These are phyloP conservation scores for Rhodotorula sphaerocarpa DNA, from an alignment of 768 basidiomycete species.

Conservation along the genomic window DNA sequence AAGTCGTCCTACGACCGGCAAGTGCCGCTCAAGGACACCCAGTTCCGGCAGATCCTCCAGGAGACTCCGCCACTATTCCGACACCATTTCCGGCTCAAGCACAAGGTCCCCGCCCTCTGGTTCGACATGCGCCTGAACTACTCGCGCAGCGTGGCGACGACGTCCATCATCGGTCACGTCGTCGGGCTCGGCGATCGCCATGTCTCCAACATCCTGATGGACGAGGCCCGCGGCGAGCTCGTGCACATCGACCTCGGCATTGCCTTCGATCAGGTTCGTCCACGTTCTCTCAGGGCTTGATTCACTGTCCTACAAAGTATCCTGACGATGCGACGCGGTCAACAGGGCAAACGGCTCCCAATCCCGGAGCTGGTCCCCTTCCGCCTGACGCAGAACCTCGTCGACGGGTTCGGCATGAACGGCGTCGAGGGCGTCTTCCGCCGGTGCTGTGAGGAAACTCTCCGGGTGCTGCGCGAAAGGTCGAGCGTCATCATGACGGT, in stretches of 20 bases:
- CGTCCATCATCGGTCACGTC: conserved; percentile 85
- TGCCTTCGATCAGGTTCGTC: conserved; percentile 65
- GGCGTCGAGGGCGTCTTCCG: conserved; percentile 92
- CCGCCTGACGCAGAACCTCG: conserved; percentile 83
- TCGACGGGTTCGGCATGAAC: conserved; percentile 84
- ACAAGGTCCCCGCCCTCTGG: conserved; percentile 83
- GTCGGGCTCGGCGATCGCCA: conserved; percentile 91
- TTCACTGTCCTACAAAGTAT: background rate
- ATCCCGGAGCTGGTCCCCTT: conserved; percentile 89
- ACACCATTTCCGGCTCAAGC: conserved; percentile 83
- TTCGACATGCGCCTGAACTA: conserved; percentile 83
- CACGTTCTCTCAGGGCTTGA: background rate
- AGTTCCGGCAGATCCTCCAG: conserved; percentile 47
- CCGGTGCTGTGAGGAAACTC: conserved; percentile 85
- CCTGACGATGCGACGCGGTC: no score
- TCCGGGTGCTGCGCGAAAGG: conserved; percentile 76
- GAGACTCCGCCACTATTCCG: conserved; percentile 77
- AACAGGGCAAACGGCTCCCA: conserved; percentile 65
- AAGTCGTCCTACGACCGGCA: conserved; percentile 9
- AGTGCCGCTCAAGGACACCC: conserved; percentile 20
- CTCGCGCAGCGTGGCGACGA: conserved; percentile 83
- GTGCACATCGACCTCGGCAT: conserved; percentile 96
- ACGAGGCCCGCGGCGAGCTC: conserved; percentile 70
- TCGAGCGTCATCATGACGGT: conserved; percentile 87
- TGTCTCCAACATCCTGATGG: conserved; percentile 80